These are phyloP conservation scores for Fusarium sp. DNA, from an alignment of 2,329 filamentous ascomycete genomes.

Conservation along the genomic window DNA sequence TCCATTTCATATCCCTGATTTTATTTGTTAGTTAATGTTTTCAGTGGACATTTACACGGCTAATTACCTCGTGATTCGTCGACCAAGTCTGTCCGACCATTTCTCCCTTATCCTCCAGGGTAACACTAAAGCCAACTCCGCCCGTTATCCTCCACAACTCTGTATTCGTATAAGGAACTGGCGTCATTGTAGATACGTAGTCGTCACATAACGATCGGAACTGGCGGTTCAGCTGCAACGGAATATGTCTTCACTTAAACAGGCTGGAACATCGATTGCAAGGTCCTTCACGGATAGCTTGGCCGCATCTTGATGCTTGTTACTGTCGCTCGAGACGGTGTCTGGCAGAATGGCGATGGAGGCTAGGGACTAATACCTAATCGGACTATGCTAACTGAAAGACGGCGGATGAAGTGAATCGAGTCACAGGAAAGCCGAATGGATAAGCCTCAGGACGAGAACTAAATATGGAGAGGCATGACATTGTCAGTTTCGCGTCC, in stretches of 20 bases:
- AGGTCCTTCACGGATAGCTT: conserved; percentile 17
- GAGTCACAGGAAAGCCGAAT: not conserved
- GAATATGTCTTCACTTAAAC: conserved; percentile 1
- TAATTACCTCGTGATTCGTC: not conserved
- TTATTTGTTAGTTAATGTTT: not conserved
- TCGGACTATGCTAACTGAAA: conserved; percentile 22
- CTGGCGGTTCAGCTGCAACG: conserved; percentile 9
- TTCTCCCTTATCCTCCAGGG: not conserved
- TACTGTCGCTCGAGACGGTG: conserved; percentile 1
- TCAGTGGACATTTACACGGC: not conserved
- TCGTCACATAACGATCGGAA: conserved; percentile 19
- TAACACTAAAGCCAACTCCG: not conserved
- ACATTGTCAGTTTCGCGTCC: conserved; percentile 27
- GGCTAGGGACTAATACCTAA: conserved; percentile 13
- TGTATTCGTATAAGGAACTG: conserved; percentile 6
- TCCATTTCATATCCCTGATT: too few species aligned
- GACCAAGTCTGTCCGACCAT: not conserved
- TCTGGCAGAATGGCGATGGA: conserved; percentile 2
- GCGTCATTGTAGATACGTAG: conserved; percentile 7
- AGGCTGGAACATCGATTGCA: not conserved
- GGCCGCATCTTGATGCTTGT: conserved; percentile 6
- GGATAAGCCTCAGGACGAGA: not conserved
- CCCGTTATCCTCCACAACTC: not conserved
- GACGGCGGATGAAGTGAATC: not conserved
- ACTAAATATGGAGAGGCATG: conserved; percentile 16